These are phyloP conservation scores for Aotearoamyces nothofagi DNA, from an alignment of 2,329 filamentous ascomycete species.

Conservation along the genomic window DNA sequence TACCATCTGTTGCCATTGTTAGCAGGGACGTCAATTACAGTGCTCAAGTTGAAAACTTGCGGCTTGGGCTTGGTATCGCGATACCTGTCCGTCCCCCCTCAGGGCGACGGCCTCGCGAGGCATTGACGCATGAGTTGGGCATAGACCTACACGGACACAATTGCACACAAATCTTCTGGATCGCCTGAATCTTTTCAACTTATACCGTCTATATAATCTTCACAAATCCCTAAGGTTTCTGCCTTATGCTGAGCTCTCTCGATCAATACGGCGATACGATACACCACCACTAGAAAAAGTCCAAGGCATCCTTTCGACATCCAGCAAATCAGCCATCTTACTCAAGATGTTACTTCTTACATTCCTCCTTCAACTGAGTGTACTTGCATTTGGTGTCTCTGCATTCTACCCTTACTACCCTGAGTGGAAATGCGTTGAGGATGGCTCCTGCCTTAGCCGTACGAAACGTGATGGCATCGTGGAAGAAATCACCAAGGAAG, in stretches of 20 bases:
- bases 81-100: background rate
- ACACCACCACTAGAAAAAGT: no score
- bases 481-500: no score
- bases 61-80: background rate
- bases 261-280: background rate
- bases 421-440: slow-evolving; percentile 1
- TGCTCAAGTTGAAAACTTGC: background rate
- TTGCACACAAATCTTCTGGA: no score
- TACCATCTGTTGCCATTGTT: no score
- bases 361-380: background rate
- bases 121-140: background rate
- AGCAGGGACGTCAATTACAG: slow-evolving; percentile 3
- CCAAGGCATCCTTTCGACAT: background rate
- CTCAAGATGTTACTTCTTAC: background rate
- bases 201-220: background rate
- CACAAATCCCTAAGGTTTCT: background rate
- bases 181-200: background rate
- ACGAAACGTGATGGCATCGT: no score
- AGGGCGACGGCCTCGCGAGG: background rate
- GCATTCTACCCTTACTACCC: slow-evolving; percentile 1
- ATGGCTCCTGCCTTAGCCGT: no score
- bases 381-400: background rate
- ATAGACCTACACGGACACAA: background rate
- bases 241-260: background rate
- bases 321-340: background rate